Evolutionary conservation across 192 early-diverging fungal species (phyloP).

Genomic region (Linnemannia exigua): DNA sequence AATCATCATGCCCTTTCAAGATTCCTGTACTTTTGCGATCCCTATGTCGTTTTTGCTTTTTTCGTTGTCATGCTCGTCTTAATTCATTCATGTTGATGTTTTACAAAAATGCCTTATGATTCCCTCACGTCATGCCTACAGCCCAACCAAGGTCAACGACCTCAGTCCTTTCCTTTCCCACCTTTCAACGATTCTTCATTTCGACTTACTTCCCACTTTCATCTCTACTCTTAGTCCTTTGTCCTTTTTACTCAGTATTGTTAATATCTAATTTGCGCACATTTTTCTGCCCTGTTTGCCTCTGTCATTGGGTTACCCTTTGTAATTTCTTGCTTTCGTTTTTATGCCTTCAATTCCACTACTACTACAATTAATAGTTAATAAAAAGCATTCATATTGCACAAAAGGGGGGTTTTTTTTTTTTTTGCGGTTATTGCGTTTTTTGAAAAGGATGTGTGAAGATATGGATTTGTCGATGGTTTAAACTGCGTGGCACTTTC

Average conservation of each 20-base stretch:
- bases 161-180: not conserved
- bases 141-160: too few species aligned
- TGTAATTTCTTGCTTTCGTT: not conserved
- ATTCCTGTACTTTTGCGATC: not conserved
- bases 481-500: not conserved
- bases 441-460: not conserved
- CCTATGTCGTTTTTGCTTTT: not conserved
- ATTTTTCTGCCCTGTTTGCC: too few species aligned
- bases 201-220: not conserved
- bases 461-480: not conserved
- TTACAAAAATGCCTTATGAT: not conserved
- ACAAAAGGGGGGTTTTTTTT: not conserved
- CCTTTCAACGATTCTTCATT: not conserved
- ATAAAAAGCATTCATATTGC: too few species aligned
- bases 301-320: too few species aligned
- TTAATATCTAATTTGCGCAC: not conserved
- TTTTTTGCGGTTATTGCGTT: not conserved
- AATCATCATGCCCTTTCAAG: not conserved
- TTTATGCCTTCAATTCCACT: not conserved
- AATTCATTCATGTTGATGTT: not conserved
- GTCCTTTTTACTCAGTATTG: not conserved
- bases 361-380: too few species aligned
- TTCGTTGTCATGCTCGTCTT: not conserved
- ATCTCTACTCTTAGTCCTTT: conserved; percentile 8
- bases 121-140: not conserved